Evolutionary conservation across 805 yeast genomes (phyloP).

Genomic region (Lachancea waltii): DNA sequence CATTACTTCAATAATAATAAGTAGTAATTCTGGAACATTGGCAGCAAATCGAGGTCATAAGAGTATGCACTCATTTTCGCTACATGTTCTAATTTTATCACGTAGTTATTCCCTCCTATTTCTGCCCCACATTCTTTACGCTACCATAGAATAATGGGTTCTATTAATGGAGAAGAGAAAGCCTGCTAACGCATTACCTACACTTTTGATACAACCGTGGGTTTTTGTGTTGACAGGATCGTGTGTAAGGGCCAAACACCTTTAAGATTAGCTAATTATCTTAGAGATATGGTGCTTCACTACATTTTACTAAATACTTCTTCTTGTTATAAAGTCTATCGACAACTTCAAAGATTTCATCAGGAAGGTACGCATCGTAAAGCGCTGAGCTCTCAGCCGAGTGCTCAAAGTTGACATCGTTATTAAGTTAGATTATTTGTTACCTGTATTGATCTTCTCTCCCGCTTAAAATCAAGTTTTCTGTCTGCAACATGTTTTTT

Average conservation of each 20-base stretch:
- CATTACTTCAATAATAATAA: no score
- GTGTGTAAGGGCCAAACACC: slow-evolving; percentile 33
- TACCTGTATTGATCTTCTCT: no score
- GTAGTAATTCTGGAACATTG: no score
- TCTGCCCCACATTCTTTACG: slow-evolving; percentile 52
- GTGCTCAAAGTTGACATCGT: no score
- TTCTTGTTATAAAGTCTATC: no score
- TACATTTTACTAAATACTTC: neutral
- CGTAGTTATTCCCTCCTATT: slow-evolving; percentile 44
- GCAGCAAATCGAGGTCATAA: neutral
- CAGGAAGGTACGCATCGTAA: no score
- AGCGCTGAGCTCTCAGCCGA: no score
- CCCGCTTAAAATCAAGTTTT: no score
- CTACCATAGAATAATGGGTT: slow-evolving; percentile 50
- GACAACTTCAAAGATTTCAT: no score
- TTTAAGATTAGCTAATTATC: neutral
- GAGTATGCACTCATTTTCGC: neutral
- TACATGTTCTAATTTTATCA: neutral
- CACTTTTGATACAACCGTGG: slow-evolving; percentile 46
- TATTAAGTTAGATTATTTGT: no score
- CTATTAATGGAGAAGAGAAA: slow-evolving; percentile 56
- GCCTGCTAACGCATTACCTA: slow-evolving; percentile 36
- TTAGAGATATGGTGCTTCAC: slow-evolving; percentile 3
- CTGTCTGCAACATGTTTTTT: no score
- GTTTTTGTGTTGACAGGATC: slow-evolving; percentile 38